Percentiles rank a stretch among this genome's conserved stretches.
These are phyloP conservation scores for Lentinula guzmanii DNA, from an alignment of 768 basidiomycete genomes.

Conservation along the genomic window DNA sequence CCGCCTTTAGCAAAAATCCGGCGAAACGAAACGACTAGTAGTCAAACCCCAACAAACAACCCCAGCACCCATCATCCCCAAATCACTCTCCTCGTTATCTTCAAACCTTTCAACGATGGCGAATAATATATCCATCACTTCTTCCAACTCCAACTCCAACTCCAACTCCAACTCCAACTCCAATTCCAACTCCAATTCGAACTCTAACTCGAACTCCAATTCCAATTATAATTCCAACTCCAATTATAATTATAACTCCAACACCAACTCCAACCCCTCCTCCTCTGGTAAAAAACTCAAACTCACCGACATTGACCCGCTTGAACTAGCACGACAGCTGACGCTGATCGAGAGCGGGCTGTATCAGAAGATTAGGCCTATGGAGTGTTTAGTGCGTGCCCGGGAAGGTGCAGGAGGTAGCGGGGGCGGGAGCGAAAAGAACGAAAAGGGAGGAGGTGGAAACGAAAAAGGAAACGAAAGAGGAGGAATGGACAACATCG, in stretches of 20 bases:
- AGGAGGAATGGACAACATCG: slow-evolving; percentile 64
- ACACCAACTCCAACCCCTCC: background rate
- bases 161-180: background rate
- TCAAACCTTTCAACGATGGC: background rate
- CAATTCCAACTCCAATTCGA: no score
- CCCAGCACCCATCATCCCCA: slow-evolving; percentile 74
- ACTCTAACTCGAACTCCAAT: no score
- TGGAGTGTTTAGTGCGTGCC: slow-evolving; percentile 85
- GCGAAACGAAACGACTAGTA: slow-evolving; percentile 51
- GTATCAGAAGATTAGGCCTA: slow-evolving; percentile 83
- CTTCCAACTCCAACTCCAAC: background rate
- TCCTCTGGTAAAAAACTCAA: slow-evolving; percentile 57
- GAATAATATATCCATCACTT: background rate
- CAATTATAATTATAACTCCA: no score
- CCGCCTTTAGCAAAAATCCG: slow-evolving; percentile 37
- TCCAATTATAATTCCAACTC: background rate
- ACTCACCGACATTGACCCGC: slow-evolving; percentile 77
- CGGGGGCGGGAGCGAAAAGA: no score
- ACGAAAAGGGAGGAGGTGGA: background rate
- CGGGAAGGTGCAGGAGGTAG: slow-evolving; percentile 50
- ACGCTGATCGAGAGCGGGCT: slow-evolving; percentile 86
- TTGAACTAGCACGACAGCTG: slow-evolving; percentile 89
- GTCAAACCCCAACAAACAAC: slow-evolving; percentile 47
- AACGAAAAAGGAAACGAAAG: no score
- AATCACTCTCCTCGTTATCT: slow-evolving; percentile 20